These are phyloP conservation scores for Penicillium sp. DNA, from an alignment of 2,329 filamentous ascomycete species.

Conservation along the genomic window DNA sequence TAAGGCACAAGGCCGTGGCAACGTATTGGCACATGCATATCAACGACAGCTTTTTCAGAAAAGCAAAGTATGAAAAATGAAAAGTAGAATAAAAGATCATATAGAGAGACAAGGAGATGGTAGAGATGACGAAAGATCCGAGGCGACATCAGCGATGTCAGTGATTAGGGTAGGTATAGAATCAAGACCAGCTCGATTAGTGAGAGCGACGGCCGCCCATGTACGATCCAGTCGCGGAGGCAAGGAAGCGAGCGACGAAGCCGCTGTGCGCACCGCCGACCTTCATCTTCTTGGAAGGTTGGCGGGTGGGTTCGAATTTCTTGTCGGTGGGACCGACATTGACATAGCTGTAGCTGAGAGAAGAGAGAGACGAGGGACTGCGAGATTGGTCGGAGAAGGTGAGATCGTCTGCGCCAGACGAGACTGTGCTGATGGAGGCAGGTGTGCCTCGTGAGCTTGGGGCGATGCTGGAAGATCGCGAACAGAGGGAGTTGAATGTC, in stretches of 20 bases:
- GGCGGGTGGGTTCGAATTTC: conserved; percentile 34
- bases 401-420: conserved; percentile 37
- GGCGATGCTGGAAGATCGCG: conserved; percentile 46
- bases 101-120: not conserved
- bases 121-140: not conserved
- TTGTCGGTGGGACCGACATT: conserved; percentile 32
- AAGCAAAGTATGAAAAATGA: conserved; percentile 10
- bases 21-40: conserved; percentile 23
- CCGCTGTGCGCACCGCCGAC: conserved; percentile 35
- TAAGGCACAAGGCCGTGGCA: not conserved
- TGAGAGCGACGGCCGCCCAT: conserved; percentile 40
- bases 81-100: conserved; percentile 7
- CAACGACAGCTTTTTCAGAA: conserved; percentile 21
- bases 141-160: conserved; percentile 6
- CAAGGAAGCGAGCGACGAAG: conserved; percentile 46
- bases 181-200: conserved; percentile 26
- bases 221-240: conserved; percentile 44
- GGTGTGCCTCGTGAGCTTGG: conserved; percentile 48
- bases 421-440: conserved; percentile 43
- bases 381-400: conserved; percentile 34
- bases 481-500: conserved; percentile 43
- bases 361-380: conserved; percentile 33
- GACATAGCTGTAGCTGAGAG: conserved; percentile 38
- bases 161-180: not conserved
- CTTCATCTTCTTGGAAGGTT: conserved; percentile 46